These are phyloP conservation scores for Pichia sp. DNA, from an alignment of 1,139 yeast species.

Conservation along the genomic window DNA sequence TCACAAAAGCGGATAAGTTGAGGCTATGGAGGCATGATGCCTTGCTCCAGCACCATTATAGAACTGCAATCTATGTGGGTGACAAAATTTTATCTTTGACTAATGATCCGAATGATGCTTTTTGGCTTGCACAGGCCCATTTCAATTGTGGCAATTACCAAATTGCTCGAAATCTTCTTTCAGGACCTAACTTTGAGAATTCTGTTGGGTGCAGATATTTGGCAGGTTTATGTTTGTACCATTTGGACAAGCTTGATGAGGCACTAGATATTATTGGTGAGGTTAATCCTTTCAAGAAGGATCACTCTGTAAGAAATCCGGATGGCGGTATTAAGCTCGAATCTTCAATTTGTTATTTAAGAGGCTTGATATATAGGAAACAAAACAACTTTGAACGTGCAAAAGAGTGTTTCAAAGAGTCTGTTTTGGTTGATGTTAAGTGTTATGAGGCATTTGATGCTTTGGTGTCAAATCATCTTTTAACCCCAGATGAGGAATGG, in stretches of 20 bases:
- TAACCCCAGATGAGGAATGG: constrained; percentile 88
- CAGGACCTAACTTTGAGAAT: constrained; percentile 29
- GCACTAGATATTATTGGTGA: constrained; percentile 86
- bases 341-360: constrained; percentile 76
- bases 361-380: constrained; percentile 79
- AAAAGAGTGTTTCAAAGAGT: constrained; percentile 81
- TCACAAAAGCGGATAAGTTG: constrained; percentile 78
- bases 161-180: constrained; percentile 63
- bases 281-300: constrained; percentile 55
- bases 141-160: constrained; percentile 68
- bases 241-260: constrained; percentile 78
- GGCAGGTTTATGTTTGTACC: constrained; percentile 68
- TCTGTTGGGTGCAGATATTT: constrained; percentile 72
- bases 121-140: constrained; percentile 92
- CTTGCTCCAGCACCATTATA: constrained; percentile 82
- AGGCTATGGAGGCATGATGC: constrained; percentile 95
- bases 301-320: constrained; percentile 31
- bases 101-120: constrained; percentile 86
- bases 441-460: constrained; percentile 92
- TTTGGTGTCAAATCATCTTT: constrained; percentile 60
- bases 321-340: constrained; percentile 83
- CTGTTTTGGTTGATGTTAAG: constrained; percentile 79
- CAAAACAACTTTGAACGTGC: constrained; percentile 84
- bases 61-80: constrained; percentile 86
- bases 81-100: constrained; percentile 80